A percentile compares a stretch with the other conserved stretches of the same genome.
These are phyloP conservation scores for Trypethelium eluteriae DNA, from an alignment of 495 filamentous ascomycete genomes.

Conservation along the genomic window DNA sequence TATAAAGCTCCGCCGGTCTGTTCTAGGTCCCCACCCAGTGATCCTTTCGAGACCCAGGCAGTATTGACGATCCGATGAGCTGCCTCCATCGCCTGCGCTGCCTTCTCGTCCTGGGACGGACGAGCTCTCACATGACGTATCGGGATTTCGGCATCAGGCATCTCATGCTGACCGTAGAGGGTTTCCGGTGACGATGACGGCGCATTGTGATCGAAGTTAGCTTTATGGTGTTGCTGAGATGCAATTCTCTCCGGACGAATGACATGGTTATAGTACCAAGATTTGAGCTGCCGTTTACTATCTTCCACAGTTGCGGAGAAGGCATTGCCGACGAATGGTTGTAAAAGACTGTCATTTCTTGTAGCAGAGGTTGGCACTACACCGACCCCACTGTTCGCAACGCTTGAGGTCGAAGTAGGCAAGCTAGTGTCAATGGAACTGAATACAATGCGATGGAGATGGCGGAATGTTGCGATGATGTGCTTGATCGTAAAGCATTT, in stretches of 20 bases:
- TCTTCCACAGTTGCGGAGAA: background rate
- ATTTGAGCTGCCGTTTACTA: background rate
- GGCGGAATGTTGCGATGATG: slow-evolving; percentile 31
- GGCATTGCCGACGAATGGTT: background rate
- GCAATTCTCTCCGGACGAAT: background rate
- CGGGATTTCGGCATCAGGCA: background rate
- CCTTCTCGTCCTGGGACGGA: background rate
- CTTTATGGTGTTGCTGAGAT: background rate
- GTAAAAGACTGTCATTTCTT: background rate
- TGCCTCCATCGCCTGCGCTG: background rate
- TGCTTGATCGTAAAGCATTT: slow-evolving; percentile 40
- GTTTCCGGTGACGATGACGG: background rate
- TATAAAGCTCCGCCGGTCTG: too few species aligned
- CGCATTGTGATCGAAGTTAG: background rate
- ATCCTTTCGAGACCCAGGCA: too few species aligned
- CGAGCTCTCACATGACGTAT: background rate
- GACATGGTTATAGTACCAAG: background rate
- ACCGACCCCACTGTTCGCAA: too few species aligned
- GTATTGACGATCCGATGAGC: too few species aligned
- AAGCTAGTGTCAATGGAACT: background rate
- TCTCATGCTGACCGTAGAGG: background rate
- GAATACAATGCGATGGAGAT: background rate
- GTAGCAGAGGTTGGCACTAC: too few species aligned
- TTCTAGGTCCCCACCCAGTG: too few species aligned
- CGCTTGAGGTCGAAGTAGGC: background rate